Evolutionary conservation across 2,329 filamentous ascomycete species (phyloP).

Genomic region (Calcarisporium arbuscula): DNA sequence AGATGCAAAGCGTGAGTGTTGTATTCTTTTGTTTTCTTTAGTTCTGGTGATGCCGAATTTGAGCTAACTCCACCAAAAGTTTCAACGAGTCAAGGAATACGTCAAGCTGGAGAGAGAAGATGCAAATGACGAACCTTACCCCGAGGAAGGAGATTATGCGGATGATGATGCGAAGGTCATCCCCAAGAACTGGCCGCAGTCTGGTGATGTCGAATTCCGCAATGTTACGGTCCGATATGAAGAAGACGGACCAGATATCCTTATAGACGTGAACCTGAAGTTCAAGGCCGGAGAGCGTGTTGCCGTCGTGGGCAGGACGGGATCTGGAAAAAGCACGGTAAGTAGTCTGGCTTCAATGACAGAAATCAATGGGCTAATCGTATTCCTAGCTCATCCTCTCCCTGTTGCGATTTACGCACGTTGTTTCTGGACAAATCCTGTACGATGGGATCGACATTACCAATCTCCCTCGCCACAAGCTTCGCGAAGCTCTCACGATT

Average conservation of each 20-base stretch:
- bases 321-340: constrained; percentile 78
- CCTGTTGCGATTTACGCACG: constrained; percentile 46
- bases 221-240: constrained; percentile 44
- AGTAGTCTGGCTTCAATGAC: constrained; percentile 15
- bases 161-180: constrained; percentile 31
- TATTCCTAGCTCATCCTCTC: constrained; percentile 41
- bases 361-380: neutral
- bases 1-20: constrained; percentile 49
- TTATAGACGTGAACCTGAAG: constrained; percentile 43
- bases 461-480: constrained; percentile 40
- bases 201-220: constrained; percentile 44
- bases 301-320: constrained; percentile 74
- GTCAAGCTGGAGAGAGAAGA: constrained; percentile 39
- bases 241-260: constrained; percentile 38
- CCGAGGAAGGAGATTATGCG: constrained; percentile 31
- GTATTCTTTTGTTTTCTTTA: constrained; percentile 8
- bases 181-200: constrained; percentile 37
- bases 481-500: constrained; percentile 49
- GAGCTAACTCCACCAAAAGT: too few relatives aligned
- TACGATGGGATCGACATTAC: constrained; percentile 52
- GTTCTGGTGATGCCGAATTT: neutral
- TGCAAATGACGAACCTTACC: constrained; percentile 32
- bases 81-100: constrained; percentile 44
- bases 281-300: constrained; percentile 65
- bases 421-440: constrained; percentile 44